phyloP scores from a whole-genome alignment of 352 stramenopile genomes.

The Globisporangium paroecandrum region DNA sequence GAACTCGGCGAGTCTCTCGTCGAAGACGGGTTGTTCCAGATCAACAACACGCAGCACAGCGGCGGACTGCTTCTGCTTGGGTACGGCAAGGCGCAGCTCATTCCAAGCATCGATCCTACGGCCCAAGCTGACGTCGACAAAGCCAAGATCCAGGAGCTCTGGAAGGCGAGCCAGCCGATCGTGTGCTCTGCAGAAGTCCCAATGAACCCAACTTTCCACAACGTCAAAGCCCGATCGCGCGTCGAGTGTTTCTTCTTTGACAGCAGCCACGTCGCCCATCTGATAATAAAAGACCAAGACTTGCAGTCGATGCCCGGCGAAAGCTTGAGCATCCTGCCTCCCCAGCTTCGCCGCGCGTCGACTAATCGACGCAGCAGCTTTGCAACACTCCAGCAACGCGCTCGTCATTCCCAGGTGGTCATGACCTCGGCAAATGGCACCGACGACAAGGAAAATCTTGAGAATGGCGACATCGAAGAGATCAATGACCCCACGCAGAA shows the following conservation, averaged over 20 bases:
- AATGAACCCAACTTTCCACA: conserved; percentile 21
- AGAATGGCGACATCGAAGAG: conserved; percentile 35
- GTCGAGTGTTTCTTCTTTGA: conserved; percentile 67
- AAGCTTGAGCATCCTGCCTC: conserved; percentile 1
- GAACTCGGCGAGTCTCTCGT: conserved; percentile 40
- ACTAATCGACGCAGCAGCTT: conserved; percentile 18
- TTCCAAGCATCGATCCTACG: conserved; percentile 15
- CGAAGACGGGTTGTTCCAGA: conserved; percentile 29
- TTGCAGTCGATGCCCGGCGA: conserved; percentile 11
- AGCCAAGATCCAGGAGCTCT: conserved; percentile 25
- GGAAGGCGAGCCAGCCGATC: conserved; percentile 32
- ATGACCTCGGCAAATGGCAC: conserved; percentile 18
- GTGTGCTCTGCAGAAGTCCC: conserved; percentile 18
- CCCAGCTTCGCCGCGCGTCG: conserved; percentile 6
- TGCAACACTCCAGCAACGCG: conserved; percentile 8
- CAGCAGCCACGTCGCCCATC: conserved; percentile 23
- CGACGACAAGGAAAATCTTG: conserved; percentile 25
- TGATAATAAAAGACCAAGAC: conserved; percentile 9
- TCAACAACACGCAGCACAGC: conserved; percentile 20
- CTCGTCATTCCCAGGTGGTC: conserved; percentile 35
- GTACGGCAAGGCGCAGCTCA: conserved; percentile 26
- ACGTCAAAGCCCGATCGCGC: conserved; percentile 35
- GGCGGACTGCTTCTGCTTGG: conserved; percentile 33
- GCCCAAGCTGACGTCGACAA: conserved; percentile 11
- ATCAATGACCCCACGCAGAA: conserved; percentile 35